Conservation (phyloP, 495 filamentous ascomycete genomes). For the Annulohypoxylon nitens region DNA sequence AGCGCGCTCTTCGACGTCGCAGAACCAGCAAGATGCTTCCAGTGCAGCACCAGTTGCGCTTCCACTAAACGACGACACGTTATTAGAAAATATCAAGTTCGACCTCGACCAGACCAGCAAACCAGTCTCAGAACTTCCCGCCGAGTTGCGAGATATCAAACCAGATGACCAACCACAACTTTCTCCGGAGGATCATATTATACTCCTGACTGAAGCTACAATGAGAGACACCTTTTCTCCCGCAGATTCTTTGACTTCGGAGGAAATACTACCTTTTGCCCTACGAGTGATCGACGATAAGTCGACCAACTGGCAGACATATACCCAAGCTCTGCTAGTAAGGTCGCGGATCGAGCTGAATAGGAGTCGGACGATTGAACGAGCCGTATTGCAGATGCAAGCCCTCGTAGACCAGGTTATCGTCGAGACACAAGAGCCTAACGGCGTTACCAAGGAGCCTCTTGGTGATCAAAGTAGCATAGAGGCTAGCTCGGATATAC, state of each 20-base stretch:
- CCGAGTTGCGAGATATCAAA: slow-evolving; percentile 70
- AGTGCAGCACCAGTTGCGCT: slow-evolving; percentile 71
- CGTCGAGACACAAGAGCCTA: slow-evolving; percentile 76
- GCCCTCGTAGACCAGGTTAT: slow-evolving; percentile 96
- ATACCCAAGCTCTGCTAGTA: slow-evolving; percentile 91
- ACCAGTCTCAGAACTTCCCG: slow-evolving; percentile 66
- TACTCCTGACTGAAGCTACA: slow-evolving; percentile 85
- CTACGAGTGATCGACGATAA: slow-evolving; percentile 88
- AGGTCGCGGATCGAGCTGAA: slow-evolving; percentile 91
- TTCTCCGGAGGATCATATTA: slow-evolving; percentile 82
- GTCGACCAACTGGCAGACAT: slow-evolving; percentile 97
- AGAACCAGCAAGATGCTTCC: slow-evolving; percentile 6
- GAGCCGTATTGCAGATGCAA: slow-evolving; percentile 93
- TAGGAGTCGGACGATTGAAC: slow-evolving; percentile 84
- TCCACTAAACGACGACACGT: slow-evolving; percentile 89
- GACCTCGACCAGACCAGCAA: slow-evolving; percentile 61
- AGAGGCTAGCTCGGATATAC: slow-evolving; percentile 47
- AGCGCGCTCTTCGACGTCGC: slow-evolving; percentile 29
- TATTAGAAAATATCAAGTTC: slow-evolving; percentile 89
- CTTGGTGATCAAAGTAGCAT: neutral
- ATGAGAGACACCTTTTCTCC: slow-evolving; percentile 89
- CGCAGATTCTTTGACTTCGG: slow-evolving; percentile 84
- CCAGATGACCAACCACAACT: slow-evolving; percentile 87
- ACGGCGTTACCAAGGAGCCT: slow-evolving; percentile 43
- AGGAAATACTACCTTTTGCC: slow-evolving; percentile 93